phyloP scores from a whole-genome alignment of 1,284 basidiomycete species.

The Stereum hirsutum region DNA sequence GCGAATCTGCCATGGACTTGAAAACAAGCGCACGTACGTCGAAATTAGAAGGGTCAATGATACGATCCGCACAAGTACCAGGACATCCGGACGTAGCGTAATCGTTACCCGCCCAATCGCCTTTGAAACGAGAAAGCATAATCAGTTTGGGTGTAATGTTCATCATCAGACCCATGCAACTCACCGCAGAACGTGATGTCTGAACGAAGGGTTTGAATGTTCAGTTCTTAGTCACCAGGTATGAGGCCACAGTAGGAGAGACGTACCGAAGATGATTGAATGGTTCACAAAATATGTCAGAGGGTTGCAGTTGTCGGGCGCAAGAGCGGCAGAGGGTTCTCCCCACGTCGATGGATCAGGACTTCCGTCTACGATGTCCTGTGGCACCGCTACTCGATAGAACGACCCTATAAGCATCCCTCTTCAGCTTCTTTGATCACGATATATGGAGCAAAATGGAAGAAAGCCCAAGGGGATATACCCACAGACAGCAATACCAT shows the following conservation, averaged over 20 bases:
- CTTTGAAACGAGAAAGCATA: constrained; percentile 21
- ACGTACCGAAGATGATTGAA: constrained; percentile 50
- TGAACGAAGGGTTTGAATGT: constrained; percentile 17
- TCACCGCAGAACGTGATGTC: constrained; percentile 78
- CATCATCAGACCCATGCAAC: constrained; percentile 7
- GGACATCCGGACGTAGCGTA: constrained; percentile 67
- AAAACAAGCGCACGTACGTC: constrained; percentile 26
- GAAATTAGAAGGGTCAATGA: constrained; percentile 65
- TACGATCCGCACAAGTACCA: constrained; percentile 54
- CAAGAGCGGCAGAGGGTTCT: constrained; percentile 49
- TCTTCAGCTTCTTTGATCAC: too few species aligned
- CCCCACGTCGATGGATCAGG: constrained; percentile 58
- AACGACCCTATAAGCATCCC: constrained; percentile 60
- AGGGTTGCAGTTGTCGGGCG: constrained; percentile 47
- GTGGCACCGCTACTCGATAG: constrained; percentile 61
- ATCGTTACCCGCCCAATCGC: constrained; percentile 77
- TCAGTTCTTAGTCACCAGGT: constrained; percentile 4
- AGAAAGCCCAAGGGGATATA: neutral
- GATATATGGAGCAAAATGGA: constrained; percentile 54
- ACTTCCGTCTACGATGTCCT: constrained; percentile 46
- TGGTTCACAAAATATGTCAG: constrained; percentile 53
- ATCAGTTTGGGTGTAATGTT: constrained; percentile 2
- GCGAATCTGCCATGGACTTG: neutral
- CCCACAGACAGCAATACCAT: constrained; percentile 41
- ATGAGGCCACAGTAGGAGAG: constrained; percentile 4